Evolutionary conservation across 2,329 filamentous ascomycete species (phyloP), one percentile per base, ranked within the genome.

Genomic region (Fusarium solani-melongenae): DNA sequence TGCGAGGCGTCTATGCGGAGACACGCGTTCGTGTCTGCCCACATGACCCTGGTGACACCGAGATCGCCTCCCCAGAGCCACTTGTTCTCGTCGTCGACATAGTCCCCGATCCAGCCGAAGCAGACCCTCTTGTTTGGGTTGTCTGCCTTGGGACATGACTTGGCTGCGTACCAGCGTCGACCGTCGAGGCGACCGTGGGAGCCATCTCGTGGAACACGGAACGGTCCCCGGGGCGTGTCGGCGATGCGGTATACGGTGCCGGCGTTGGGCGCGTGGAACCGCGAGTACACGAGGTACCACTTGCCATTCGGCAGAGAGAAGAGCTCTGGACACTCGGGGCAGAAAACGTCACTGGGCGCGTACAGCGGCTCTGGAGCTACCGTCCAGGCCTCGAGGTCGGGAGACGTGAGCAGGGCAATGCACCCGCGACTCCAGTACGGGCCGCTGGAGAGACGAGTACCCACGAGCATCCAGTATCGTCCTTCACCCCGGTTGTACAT

Each of bases 61-160:
- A 82, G 70, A 62, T 82, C 80, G n/a, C 81, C 81, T 49, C 81
- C 81, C 81, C 81, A 83, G 3, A 82, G 75, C 81, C 81, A 83
- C 73, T 82, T 81, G 11, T 76, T 74, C 60, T 82, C 80, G 34
- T 80, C 75, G 15, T 76, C 78, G 5, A 70, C 77, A 62, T 79
- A 79, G 64, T 83, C 81, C 11, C 76, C 81, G 14, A 80, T 73
- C 81, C 81, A 83, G 6, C 81, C 81, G 56, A 83, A 83, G 68
- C 70, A 80, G 24, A 83, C 71, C 11, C 81, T 75, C 66, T 74
- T 79, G 24, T 66, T 71, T 2, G 78, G 62, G 17, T 81, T 73
- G 9, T 77, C 80, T 4, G 70, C 78, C 29, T 76, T 78, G 10
- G 77, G 76, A n/a, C 79, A 81, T 0, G 80, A 83, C 67, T 82